Evolutionary conservation across 179 eudicot genomes (phyloP).

Genomic region (Corrigiola litoralis): DNA sequence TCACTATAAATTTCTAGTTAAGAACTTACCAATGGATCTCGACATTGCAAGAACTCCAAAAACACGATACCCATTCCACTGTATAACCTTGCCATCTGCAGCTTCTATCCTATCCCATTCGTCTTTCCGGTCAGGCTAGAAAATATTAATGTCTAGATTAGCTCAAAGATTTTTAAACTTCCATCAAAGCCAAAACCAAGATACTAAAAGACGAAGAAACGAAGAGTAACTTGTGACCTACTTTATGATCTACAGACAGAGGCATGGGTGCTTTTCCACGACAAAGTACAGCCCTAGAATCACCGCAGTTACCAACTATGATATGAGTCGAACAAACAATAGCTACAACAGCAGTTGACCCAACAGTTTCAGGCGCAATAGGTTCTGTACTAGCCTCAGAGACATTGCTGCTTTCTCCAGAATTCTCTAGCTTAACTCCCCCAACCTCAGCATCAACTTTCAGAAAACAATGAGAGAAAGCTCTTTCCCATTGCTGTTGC

Average conservation of each 20-base stretch:
- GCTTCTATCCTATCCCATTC: slow-evolving; percentile 77
- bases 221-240: slow-evolving; percentile 25
- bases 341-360: slow-evolving; percentile 73
- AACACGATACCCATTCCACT: slow-evolving; percentile 84
- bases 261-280: slow-evolving; percentile 60
- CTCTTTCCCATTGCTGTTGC: slow-evolving; percentile 44
- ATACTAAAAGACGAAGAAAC: not conserved
- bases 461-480: slow-evolving; percentile 40
- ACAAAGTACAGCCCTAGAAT: slow-evolving; percentile 69
- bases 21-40: slow-evolving; percentile 69
- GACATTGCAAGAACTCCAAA: slow-evolving; percentile 90
- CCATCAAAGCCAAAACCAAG: not conserved
- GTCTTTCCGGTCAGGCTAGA: slow-evolving; percentile 79
- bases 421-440: slow-evolving; percentile 24
- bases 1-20: slow-evolving; percentile 6
- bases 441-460: slow-evolving; percentile 59
- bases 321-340: slow-evolving; percentile 53
- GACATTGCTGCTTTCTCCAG: slow-evolving; percentile 16
- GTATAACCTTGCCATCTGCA: slow-evolving; percentile 75
- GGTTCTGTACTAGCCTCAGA: slow-evolving; percentile 38
- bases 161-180: slow-evolving; percentile 8
- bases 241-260: slow-evolving; percentile 62
- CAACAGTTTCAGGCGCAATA: slow-evolving; percentile 66
- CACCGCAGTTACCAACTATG: slow-evolving; percentile 57
- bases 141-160: slow-evolving; percentile 3